These are phyloP conservation scores for Malus orientalis DNA, from an alignment of 306 rosid genomes.

Conservation along the genomic window DNA sequence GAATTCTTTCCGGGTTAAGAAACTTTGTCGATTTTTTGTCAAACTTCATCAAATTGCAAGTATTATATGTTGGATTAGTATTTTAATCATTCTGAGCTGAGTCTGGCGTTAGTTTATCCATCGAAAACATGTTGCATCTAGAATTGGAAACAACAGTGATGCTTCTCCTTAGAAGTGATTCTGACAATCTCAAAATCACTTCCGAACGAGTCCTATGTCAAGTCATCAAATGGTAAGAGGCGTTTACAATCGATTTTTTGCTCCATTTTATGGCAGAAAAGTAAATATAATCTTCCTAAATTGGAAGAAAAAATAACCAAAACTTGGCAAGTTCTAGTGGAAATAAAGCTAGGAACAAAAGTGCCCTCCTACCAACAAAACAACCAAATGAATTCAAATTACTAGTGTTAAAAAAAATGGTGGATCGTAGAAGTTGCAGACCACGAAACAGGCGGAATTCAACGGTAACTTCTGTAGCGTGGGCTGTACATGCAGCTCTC, in stretches of 20 bases:
- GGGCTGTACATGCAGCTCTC: constrained; percentile 99
- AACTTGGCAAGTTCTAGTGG: neutral
- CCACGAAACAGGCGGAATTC: neutral
- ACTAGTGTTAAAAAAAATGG: neutral
- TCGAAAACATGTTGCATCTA: neutral
- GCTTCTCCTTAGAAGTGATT: neutral
- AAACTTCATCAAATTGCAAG: neutral
- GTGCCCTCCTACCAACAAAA: neutral
- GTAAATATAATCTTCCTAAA: neutral
- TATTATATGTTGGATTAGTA: neutral
- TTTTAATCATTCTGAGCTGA: neutral
- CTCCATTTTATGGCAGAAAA: neutral
- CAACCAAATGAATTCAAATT: neutral
- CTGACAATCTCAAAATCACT: neutral
- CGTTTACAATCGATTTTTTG: neutral
- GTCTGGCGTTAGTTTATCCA: neutral
- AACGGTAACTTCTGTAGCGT: constrained; percentile 66
- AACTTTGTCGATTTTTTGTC: neutral
- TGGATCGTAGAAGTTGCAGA: neutral
- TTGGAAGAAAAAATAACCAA: neutral
- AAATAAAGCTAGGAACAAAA: neutral
- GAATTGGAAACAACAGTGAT: neutral
- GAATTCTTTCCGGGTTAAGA: neutral
- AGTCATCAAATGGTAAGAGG: neutral
- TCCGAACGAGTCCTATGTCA: neutral